Base-by-base conservation (phyloP, 345 rosid genomes). In the Corchorus capsularis region DNA sequence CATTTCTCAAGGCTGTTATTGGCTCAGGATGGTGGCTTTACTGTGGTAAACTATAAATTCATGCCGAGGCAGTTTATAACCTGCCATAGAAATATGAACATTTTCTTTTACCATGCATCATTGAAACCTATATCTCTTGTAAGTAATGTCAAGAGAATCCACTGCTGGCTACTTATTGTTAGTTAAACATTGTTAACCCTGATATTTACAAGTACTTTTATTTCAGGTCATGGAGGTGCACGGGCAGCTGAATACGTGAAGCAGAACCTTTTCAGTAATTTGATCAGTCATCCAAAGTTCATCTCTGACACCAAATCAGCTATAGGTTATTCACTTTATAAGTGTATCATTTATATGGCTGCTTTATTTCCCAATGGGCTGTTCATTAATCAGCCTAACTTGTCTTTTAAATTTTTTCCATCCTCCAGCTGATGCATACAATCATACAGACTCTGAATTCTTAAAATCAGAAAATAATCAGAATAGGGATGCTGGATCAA, bases 161-260 rank as follows among this genome's bases (percentile, higher is more conserved):
- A 8, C 37, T 60, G 55, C n/a, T 76, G 47, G 69, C 65, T 77
- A 37, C 19, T 71, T 47, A n/a, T 61, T 20, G 55, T 2, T 43
- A 27, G 17, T 65, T 59, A 41, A 27, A 46, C 39, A 60, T 77
- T 65, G 46, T 41, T 11, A 71, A n/a, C 35, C 39, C 56, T 17
- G 32, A 4, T 61, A 27, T 52, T 64, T 34, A 46, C 54, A 6
- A 59, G 43, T 34, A 19, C 4, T 46, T 49, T 60, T 74, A n/a
- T 78, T 86, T 75, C 83, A 96, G 99, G 99, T 80, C 99, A 96
- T 85, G 99, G 99, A 69, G 99, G 99, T 77, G 97, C 92, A 74
- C 93, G 98, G 50, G 99, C 99, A 68, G 99, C 99, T 78, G 98
- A 96, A 84, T 96, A 91, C 80, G 97, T 96, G 84, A 96, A 96